These are phyloP conservation scores for Plectosphaerella sp. DNA, from an alignment of 2,329 filamentous ascomycete genomes.

Conservation along the genomic window DNA sequence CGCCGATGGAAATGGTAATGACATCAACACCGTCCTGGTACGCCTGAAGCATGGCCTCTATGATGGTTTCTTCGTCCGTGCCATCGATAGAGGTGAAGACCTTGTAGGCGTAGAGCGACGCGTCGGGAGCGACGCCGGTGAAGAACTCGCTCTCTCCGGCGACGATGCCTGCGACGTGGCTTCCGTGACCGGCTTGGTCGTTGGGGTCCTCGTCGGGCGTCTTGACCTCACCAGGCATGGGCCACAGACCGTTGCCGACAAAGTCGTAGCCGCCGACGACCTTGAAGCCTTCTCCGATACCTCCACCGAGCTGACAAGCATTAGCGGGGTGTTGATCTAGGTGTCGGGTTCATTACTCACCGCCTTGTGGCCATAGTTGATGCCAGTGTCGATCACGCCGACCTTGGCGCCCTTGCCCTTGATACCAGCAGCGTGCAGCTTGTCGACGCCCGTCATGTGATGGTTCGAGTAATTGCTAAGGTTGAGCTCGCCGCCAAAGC, in stretches of 20 bases:
- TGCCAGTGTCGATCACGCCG: slow-evolving; percentile 31
- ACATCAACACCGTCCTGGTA: slow-evolving; percentile 32
- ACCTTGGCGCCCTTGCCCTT: slow-evolving; percentile 29
- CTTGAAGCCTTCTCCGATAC: slow-evolving; percentile 44
- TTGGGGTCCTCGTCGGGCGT: slow-evolving; percentile 33
- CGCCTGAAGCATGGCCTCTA: slow-evolving; percentile 35
- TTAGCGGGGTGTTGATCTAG: too few relatives aligned
- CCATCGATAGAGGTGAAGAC: slow-evolving; percentile 28
- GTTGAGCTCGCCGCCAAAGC: too few relatives aligned
- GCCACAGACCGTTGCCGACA: slow-evolving; percentile 31
- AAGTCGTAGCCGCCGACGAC: slow-evolving; percentile 43
- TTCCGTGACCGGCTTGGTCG: slow-evolving; percentile 36
- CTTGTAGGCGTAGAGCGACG: slow-evolving; percentile 33
- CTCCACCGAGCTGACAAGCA: slow-evolving; percentile 34
- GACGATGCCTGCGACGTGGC: slow-evolving; percentile 41
- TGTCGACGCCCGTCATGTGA: slow-evolving; percentile 30
- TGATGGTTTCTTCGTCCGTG: slow-evolving; percentile 25
- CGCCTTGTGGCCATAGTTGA: slow-evolving; percentile 31
- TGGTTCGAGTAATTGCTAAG: slow-evolving; percentile 25
- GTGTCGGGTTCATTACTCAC: slow-evolving; percentile 11
- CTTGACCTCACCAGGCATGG: slow-evolving; percentile 17
- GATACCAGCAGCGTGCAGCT: slow-evolving; percentile 28
- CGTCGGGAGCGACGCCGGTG: slow-evolving; percentile 34
- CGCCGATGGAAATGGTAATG: slow-evolving; percentile 23
- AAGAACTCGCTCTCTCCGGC: slow-evolving; percentile 33